Percentiles rank a stretch among this genome's conserved stretches.
Conservation (phyloP, 2,329 filamentous ascomycete species). For the Beauveria australis region DNA sequence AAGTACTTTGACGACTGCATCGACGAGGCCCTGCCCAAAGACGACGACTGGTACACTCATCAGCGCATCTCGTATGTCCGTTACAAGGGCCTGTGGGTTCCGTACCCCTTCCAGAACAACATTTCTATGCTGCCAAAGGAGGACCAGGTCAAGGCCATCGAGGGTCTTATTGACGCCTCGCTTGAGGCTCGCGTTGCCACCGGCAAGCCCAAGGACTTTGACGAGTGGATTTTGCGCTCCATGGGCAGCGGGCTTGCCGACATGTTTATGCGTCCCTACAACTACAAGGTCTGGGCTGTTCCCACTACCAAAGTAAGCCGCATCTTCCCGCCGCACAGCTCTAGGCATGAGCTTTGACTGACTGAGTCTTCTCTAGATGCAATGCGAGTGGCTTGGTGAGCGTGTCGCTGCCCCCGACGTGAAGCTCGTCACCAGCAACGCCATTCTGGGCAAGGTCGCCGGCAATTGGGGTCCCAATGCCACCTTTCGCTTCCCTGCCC, state of each 20-base stretch:
- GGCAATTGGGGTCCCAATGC: conserved; percentile 98
- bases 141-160: conserved; percentile 88
- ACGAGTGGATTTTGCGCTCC: conserved; percentile 95
- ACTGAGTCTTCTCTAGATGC: conserved; percentile 59
- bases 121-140: conserved; percentile 97
- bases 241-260: conserved; percentile 85
- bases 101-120: conserved; percentile 99
- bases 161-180: conserved; percentile 92
- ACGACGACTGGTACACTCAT: conserved; percentile 94
- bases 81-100: conserved; percentile 93
- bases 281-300: conserved; percentile 99
- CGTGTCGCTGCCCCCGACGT: conserved; percentile 94
- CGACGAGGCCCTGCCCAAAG: conserved; percentile 88
- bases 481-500: conserved; percentile 95
- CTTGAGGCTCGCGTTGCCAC: conserved; percentile 77
- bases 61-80: conserved; percentile 98
- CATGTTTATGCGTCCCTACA: conserved; percentile 98
- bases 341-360: not conserved
- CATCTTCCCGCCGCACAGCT: not conserved
- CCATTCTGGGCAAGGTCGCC: conserved; percentile 90
- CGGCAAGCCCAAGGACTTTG: conserved; percentile 92
- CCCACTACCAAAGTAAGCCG: conserved; percentile 81
- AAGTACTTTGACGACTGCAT: conserved; percentile 99
- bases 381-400: conserved; percentile 97
- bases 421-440: conserved; percentile 88